Evolutionary conservation across 129 eudicot genomes (phyloP).

Genomic region (Helianthus tuberosus): DNA sequence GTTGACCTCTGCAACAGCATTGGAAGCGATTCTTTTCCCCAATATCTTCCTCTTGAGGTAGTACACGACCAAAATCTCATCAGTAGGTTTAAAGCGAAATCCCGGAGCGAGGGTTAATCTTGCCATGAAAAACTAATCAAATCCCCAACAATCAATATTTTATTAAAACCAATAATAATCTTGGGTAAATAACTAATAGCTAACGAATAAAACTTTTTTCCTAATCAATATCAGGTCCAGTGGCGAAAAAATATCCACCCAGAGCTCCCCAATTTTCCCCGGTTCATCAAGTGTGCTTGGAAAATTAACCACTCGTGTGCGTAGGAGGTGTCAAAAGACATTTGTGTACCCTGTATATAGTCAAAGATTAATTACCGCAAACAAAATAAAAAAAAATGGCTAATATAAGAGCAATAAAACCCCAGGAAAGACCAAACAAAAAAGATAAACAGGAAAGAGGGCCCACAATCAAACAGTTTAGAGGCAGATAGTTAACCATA

Average conservation of each 20-base stretch:
- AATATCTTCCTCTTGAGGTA: slow-evolving; percentile 61
- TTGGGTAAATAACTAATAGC: slow-evolving; percentile 25
- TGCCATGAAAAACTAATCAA: slow-evolving; percentile 37
- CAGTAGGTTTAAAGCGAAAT: slow-evolving; percentile 81
- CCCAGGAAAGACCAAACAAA: background rate
- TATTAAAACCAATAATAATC: background rate
- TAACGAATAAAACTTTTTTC: slow-evolving; percentile 11
- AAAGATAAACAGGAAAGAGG: slow-evolving; percentile 5
- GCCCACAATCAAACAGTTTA: background rate
- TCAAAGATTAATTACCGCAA: slow-evolving; percentile 11
- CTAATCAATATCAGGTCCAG: slow-evolving; percentile 66
- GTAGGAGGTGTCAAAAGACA: slow-evolving; percentile 71
- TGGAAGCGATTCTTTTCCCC: slow-evolving; percentile 45
- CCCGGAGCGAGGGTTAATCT: slow-evolving; percentile 52
- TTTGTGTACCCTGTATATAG: slow-evolving; percentile 48
- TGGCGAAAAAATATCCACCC: slow-evolving; percentile 58
- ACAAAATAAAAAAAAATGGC: background rate
- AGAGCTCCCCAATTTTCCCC: slow-evolving; percentile 57
- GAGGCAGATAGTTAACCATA: slow-evolving; percentile 10
- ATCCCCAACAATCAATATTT: slow-evolving; percentile 11
- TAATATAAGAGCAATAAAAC: slow-evolving; percentile 11
- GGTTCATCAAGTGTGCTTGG: slow-evolving; percentile 61
- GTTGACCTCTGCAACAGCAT: slow-evolving; percentile 69
- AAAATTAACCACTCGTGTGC: slow-evolving; percentile 47
- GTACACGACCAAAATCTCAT: slow-evolving; percentile 63